Conservation (phyloP, 768 basidiomycete species). For the Kwoniella mangroviensis region DNA sequence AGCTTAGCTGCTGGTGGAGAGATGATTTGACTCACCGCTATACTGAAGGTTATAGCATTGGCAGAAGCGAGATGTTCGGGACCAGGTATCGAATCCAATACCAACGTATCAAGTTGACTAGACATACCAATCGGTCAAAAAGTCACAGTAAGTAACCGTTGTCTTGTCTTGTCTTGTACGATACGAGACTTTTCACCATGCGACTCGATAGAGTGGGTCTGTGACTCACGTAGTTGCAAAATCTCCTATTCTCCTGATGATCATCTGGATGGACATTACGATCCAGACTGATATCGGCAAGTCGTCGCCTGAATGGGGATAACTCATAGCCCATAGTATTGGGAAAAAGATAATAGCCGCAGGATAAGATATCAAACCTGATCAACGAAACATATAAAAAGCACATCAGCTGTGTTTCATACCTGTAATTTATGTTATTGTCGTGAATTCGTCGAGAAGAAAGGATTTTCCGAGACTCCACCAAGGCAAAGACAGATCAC, state of each 20-base stretch:
- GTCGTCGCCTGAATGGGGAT: slow-evolving; percentile 15
- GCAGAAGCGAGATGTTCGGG: slow-evolving; percentile 41
- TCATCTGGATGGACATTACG: slow-evolving; percentile 34
- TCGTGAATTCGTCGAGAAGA: too few relatives aligned
- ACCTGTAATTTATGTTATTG: too few relatives aligned
- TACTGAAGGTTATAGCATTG: slow-evolving; percentile 44
- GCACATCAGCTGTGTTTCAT: background rate
- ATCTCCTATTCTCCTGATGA: slow-evolving; percentile 40
- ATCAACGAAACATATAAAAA: too few relatives aligned
- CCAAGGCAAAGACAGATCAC: background rate
- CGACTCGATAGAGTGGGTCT: background rate
- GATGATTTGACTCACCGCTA: slow-evolving; percentile 29
- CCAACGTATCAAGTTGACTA: slow-evolving; percentile 39
- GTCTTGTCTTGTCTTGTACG: too few relatives aligned
- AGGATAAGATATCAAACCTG: slow-evolving; percentile 41
- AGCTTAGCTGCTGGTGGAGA: background rate
- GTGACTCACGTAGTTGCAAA: slow-evolving; percentile 42
- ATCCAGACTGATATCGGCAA: slow-evolving; percentile 27
- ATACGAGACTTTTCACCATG: background rate
- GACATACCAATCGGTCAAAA: background rate
- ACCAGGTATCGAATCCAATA: slow-evolving; percentile 39
- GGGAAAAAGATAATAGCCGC: slow-evolving; percentile 37
- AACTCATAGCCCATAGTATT: slow-evolving; percentile 34
- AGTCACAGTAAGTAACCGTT: too few relatives aligned
- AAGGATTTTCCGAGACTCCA: background rate